Conservation (phyloP, 2,329 filamentous ascomycete genomes). For the Penicillium sumatraense region DNA sequence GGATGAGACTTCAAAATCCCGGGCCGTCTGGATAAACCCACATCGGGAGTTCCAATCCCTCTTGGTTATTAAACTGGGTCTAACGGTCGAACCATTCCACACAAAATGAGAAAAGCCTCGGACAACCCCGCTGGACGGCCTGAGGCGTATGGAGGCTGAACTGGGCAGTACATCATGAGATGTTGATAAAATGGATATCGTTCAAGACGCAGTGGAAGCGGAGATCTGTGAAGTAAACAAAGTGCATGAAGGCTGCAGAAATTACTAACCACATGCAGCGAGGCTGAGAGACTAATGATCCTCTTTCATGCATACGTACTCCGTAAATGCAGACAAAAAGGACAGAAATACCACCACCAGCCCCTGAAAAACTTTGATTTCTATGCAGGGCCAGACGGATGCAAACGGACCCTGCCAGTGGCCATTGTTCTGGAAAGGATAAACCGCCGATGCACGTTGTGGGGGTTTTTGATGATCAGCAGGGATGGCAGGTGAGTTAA, state of each 20-base stretch:
- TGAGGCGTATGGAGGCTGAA: not conserved
- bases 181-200: too few relatives aligned
- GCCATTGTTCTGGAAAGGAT: not conserved
- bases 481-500: not conserved
- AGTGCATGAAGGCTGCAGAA: too few relatives aligned
- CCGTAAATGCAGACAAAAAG: not conserved
- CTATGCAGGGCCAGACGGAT: not conserved
- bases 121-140: too few relatives aligned
- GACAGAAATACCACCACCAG: not conserved
- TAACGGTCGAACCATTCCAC: not conserved
- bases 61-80: not conserved
- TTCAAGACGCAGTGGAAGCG: too few relatives aligned
- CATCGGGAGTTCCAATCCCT: not conserved
- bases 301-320: too few relatives aligned
- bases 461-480: not conserved
- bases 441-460: constrained; percentile 1
- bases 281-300: not conserved
- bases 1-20: not conserved
- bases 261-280: too few relatives aligned
- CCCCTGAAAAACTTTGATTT: not conserved
- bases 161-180: not conserved
- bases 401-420: not conserved
- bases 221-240: too few relatives aligned
- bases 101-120: too few relatives aligned
- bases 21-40: not conserved